phyloP scores from a whole-genome alignment of 352 stramenopile genomes.

The Pythium aphanidermatum region DNA sequence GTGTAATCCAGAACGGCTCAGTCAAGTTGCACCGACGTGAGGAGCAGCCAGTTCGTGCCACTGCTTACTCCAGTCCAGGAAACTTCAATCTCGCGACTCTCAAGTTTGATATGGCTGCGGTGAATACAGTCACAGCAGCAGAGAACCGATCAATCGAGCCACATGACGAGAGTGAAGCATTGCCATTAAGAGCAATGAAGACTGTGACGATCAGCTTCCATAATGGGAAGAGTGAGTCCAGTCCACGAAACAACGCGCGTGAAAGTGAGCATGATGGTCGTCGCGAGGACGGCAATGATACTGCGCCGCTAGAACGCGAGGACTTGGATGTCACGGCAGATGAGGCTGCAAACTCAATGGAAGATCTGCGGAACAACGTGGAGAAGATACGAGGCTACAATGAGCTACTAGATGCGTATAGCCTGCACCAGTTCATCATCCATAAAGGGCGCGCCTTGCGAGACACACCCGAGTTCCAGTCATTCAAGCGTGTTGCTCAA shows the following conservation, averaged over 20 bases:
- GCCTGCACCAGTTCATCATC: constrained; percentile 87
- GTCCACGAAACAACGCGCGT: background rate
- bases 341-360: constrained; percentile 31
- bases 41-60: constrained; percentile 35
- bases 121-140: background rate
- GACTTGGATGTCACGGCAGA: background rate
- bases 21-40: constrained; percentile 54
- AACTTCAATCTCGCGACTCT: constrained; percentile 72
- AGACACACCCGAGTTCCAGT: constrained; percentile 84
- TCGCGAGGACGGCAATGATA: background rate
- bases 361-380: constrained; percentile 65
- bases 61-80: constrained; percentile 53
- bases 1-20: constrained; percentile 47
- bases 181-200: background rate
- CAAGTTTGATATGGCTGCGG: constrained; percentile 58
- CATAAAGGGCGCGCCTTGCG: constrained; percentile 75
- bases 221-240: background rate
- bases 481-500: constrained; percentile 71
- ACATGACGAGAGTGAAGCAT: background rate
- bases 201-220: constrained; percentile 20
- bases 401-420: constrained; percentile 72
- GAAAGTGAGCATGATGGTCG: background rate
- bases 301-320: background rate
- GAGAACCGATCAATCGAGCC: background rate
- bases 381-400: constrained; percentile 81